Percentiles rank a stretch among this genome's conserved stretches.
Evolutionary conservation across 768 basidiomycete species (phyloP).

Genomic region (Russula foetens): DNA sequence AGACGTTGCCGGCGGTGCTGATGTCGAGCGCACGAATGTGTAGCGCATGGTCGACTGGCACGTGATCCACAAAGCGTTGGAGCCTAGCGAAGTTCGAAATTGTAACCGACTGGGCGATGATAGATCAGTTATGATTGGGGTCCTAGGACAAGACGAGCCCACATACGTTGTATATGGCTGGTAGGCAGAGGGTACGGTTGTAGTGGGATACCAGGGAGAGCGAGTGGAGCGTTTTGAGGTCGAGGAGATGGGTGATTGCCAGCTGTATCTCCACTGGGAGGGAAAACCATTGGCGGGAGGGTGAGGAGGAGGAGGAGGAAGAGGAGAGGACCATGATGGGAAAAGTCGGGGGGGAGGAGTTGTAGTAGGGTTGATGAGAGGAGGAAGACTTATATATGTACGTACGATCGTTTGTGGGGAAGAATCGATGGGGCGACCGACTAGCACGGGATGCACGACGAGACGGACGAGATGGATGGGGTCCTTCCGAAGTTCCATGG

Average conservation of each 20-base stretch:
- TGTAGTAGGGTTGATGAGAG: not conserved
- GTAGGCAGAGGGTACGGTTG: slow-evolving; percentile 9
- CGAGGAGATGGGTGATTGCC: slow-evolving; percentile 16
- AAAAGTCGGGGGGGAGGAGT: not conserved
- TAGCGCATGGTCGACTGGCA: slow-evolving; percentile 11
- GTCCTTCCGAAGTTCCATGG: slow-evolving; percentile 11
- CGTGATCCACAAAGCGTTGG: slow-evolving; percentile 17
- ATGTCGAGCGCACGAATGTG: slow-evolving; percentile 15
- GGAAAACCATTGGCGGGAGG: slow-evolving; percentile 1
- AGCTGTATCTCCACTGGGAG: slow-evolving; percentile 19
- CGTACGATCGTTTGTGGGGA: slow-evolving; percentile 2
- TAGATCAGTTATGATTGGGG: not conserved
- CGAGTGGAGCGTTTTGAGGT: slow-evolving; percentile 9
- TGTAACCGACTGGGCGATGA: slow-evolving; percentile 9
- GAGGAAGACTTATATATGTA: slow-evolving; percentile 5
- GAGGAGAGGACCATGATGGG: not conserved
- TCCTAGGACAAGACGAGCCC: not conserved
- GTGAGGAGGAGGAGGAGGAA: not conserved
- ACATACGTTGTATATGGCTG: slow-evolving; percentile 15
- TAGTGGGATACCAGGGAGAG: slow-evolving; percentile 8
- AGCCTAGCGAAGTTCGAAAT: slow-evolving; percentile 7
- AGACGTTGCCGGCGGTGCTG: slow-evolving; percentile 4
- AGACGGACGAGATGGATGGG: not conserved
- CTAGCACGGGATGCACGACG: slow-evolving; percentile 10
- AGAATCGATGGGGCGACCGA: slow-evolving; percentile 8